These are phyloP conservation scores for Chlamydomonas reinhardtii DNA, from an alignment of 163 green algal genomes.

Conservation along the genomic window DNA sequence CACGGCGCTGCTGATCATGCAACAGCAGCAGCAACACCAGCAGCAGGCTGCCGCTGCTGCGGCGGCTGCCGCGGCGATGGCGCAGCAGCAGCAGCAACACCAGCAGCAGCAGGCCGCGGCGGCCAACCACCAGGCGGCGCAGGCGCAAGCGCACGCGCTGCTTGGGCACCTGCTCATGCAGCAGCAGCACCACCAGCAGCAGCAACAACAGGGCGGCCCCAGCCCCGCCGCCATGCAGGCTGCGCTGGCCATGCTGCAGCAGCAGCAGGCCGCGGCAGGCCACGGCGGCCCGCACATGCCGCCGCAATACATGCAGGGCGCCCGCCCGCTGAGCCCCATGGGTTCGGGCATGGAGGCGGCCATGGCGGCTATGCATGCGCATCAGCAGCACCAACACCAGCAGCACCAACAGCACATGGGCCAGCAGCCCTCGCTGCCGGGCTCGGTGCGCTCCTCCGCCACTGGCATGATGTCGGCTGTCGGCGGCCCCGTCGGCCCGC, in stretches of 20 bases:
- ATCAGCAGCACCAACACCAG: background rate
- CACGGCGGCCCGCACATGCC: background rate
- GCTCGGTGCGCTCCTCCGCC: conserved; percentile 1
- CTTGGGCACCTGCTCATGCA: conserved; percentile 41
- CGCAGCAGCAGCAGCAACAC: conserved; percentile 14
- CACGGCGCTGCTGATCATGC: conserved; percentile 1
- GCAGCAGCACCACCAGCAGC: background rate
- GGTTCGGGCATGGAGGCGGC: conserved; percentile 5
- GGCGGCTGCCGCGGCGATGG: background rate
- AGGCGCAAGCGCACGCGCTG: conserved; percentile 11
- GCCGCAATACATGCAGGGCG: background rate
- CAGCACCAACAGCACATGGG: background rate
- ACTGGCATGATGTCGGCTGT: conserved; percentile 15
- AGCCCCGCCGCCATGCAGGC: conserved; percentile 9
- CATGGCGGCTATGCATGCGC: background rate
- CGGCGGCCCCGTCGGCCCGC: background rate
- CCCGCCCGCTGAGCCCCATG: background rate
- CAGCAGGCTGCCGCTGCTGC: background rate
- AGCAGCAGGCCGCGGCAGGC: conserved; percentile 10
- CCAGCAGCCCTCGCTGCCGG: background rate
- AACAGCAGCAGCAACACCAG: conserved; percentile 43
- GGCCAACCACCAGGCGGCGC: too few relatives aligned
- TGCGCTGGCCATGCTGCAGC: conserved; percentile 3
- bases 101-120: conserved; percentile 34
- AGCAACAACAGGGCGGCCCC: background rate